Conservation (phyloP, 331 rosid species). For the Dryas integrifolia region DNA sequence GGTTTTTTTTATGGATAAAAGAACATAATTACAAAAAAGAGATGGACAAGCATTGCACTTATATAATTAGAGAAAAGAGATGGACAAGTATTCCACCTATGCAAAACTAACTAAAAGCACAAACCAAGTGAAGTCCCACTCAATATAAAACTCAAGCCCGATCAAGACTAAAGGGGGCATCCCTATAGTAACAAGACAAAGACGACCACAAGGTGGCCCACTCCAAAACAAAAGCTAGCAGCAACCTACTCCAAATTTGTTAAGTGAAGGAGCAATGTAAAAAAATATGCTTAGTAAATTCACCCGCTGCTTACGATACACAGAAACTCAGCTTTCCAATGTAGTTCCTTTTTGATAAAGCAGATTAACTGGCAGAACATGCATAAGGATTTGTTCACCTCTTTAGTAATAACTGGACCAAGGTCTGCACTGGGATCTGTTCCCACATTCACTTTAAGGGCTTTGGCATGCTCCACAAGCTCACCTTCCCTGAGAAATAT, state of each 20-base stretch:
- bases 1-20: background rate
- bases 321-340: conserved; percentile 1
- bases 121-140: background rate
- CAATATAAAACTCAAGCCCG: background rate
- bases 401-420: conserved; percentile 65
- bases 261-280: background rate
- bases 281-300: background rate
- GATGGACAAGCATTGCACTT: background rate
- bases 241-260: background rate
- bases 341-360: conserved; percentile 9
- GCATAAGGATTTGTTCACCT: conserved; percentile 37
- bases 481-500: conserved; percentile 46
- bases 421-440: conserved; percentile 57
- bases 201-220: too few relatives aligned
- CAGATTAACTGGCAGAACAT: conserved; percentile 13
- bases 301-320: background rate
- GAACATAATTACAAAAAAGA: background rate
- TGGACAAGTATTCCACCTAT: background rate
- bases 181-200: background rate
- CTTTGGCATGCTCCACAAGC: conserved; percentile 47
- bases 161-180: background rate
- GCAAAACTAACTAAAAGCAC: background rate
- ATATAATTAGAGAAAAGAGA: background rate
- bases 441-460: conserved; percentile 57
- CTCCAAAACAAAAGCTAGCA: background rate